These are phyloP conservation scores for Polyplosphaeria fusca DNA, from an alignment of 495 filamentous ascomycete species.

Conservation along the genomic window DNA sequence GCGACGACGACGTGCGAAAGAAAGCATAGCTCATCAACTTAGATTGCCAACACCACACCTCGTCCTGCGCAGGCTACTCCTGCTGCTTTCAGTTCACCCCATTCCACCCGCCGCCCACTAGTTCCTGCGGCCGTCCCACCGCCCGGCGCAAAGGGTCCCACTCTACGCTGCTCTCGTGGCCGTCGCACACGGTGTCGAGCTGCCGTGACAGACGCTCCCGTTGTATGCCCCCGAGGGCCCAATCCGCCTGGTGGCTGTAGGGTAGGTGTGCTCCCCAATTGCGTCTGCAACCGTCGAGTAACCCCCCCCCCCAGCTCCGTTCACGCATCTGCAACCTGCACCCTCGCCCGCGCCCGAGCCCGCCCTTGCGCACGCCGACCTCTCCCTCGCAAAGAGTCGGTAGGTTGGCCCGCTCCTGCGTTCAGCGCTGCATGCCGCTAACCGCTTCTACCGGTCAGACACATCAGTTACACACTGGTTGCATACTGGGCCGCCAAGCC, in stretches of 20 bases:
- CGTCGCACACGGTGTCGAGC: slow-evolving; percentile 16
- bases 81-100: neutral
- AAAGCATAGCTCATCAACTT: slow-evolving; percentile 12
- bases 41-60: slow-evolving; percentile 27
- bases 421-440: slow-evolving; percentile 24
- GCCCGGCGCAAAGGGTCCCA: slow-evolving; percentile 11
- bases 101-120: slow-evolving; percentile 1
- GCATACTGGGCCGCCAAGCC: slow-evolving; percentile 31
- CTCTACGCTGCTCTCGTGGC: slow-evolving; percentile 2
- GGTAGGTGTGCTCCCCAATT: neutral
- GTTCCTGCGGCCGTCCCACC: slow-evolving; percentile 8
- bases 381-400: neutral
- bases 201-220: neutral
- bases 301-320: neutral
- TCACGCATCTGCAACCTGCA: neutral
- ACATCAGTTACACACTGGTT: slow-evolving; percentile 27
- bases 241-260: neutral
- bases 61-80: slow-evolving; percentile 8
- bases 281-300: neutral
- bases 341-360: neutral
- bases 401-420: slow-evolving; percentile 12
- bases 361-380: slow-evolving; percentile 6
- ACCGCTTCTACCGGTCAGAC: slow-evolving; percentile 18
- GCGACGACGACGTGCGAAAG: slow-evolving; percentile 7
- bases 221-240: neutral